These are phyloP conservation scores for Friedmanniomyces simplex DNA, from an alignment of 495 filamentous ascomycete genomes.

Conservation along the genomic window DNA sequence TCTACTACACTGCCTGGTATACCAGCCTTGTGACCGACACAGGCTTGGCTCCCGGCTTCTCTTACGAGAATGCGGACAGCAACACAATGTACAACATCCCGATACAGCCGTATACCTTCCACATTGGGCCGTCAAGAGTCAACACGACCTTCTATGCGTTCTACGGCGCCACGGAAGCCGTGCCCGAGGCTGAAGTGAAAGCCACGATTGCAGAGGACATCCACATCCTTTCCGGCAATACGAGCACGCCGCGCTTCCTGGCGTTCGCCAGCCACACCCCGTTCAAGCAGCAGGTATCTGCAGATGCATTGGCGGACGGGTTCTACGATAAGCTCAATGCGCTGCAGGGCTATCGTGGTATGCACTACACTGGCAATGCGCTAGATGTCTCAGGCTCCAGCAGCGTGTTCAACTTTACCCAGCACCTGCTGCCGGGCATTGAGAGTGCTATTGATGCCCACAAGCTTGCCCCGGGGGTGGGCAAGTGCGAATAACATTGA, in stretches of 20 bases:
- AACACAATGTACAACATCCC: background rate
- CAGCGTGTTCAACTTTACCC: background rate
- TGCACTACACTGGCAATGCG: conserved; percentile 46
- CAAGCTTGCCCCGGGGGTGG: background rate
- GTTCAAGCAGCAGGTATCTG: conserved; percentile 21
- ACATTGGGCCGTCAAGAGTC: background rate
- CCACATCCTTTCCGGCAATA: conserved; percentile 34
- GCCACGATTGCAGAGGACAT: conserved; percentile 29
- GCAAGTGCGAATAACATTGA: background rate
- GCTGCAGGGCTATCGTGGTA: conserved; percentile 41
- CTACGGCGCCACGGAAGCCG: background rate
- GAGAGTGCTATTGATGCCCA: background rate
- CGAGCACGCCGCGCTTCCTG: conserved; percentile 28
- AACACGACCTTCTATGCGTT: background rate
- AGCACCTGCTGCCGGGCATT: background rate
- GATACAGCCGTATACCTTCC: background rate
- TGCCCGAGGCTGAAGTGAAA: background rate
- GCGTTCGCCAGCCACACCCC: conserved; percentile 18
- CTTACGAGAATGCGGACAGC: background rate
- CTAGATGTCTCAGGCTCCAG: conserved; percentile 2
- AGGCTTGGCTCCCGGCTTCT: background rate
- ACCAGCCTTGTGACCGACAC: background rate
- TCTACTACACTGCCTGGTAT: conserved; percentile 1
- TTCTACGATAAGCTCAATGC: conserved; percentile 41
- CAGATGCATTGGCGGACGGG: conserved; percentile 33